phyloP scores from a whole-genome alignment of 2,329 filamentous ascomycete genomes.

The Nannizzia gypsea region DNA sequence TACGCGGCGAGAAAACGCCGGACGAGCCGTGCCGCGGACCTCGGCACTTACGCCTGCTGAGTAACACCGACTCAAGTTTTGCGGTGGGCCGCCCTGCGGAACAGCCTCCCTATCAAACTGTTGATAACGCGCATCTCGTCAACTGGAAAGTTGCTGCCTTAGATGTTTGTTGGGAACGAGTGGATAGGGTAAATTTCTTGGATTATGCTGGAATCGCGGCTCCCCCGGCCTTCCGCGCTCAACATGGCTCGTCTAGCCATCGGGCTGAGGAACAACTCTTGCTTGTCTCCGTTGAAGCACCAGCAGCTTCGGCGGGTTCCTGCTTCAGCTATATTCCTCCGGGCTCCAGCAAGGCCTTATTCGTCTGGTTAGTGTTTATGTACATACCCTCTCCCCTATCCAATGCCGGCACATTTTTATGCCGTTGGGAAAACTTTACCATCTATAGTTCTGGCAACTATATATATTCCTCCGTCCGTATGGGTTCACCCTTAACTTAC shows the following conservation, averaged over 20 bases:
- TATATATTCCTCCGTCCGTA: background rate
- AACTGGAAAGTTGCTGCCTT: background rate
- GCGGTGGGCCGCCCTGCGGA: background rate
- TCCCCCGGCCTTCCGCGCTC: constrained; percentile 1
- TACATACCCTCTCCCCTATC: background rate
- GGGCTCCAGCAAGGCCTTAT: constrained; percentile 5
- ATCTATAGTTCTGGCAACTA: background rate
- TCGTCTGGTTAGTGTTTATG: constrained; percentile 8
- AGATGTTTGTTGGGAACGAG: background rate
- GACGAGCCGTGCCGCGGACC: background rate
- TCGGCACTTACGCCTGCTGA: background rate
- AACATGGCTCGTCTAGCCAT: background rate
- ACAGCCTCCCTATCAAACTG: background rate
- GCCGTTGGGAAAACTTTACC: background rate
- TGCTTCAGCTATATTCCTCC: background rate
- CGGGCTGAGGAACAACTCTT: background rate
- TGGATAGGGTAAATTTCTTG: background rate
- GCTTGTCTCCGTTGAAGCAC: background rate
- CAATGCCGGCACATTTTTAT: background rate
- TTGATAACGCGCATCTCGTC: background rate
- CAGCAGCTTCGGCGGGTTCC: background rate
- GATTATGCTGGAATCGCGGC: background rate
- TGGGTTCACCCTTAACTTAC: too few relatives aligned
- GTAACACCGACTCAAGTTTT: background rate
- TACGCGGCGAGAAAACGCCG: background rate